Percentiles rank a stretch among this genome's conserved stretches.
Evolutionary conservation across 2,329 filamentous ascomycete genomes (phyloP).

Genomic region (Penicillium sp.): DNA sequence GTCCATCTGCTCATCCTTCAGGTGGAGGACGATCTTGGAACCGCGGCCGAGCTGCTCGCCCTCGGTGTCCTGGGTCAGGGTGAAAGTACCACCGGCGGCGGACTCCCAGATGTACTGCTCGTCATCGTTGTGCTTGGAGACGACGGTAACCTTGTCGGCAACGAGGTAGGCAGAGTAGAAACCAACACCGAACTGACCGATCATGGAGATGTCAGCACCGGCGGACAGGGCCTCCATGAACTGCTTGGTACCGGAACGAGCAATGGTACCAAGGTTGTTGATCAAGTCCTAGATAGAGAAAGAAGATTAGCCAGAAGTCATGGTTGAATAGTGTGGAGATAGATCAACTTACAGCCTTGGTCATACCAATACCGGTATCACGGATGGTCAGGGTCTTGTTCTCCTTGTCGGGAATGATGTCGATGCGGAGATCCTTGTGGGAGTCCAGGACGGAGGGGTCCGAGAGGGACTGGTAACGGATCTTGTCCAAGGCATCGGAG

Average conservation of each 20-base stretch:
- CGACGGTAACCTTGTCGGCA: conserved; percentile 89
- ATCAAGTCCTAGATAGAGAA: conserved; percentile 74
- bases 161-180: conserved; percentile 99
- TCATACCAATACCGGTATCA: conserved; percentile 99
- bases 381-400: conserved; percentile 96
- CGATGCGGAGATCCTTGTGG: conserved; percentile 97
- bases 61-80: conserved; percentile 84
- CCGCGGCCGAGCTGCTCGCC: conserved; percentile 89
- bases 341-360: conserved; percentile 83
- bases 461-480: conserved; percentile 96
- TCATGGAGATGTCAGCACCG: conserved; percentile 99
- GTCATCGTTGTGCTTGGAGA: conserved; percentile 99
- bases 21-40: conserved; percentile 96
- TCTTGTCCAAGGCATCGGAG: conserved; percentile 99
- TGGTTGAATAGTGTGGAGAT: not conserved
- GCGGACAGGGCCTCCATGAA: conserved; percentile 99
- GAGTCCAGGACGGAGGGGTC: conserved; percentile 96
- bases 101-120: conserved; percentile 99
- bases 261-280: conserved; percentile 99
- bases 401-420: conserved; percentile 98
- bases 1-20: conserved; percentile 99
- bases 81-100: conserved; percentile 95
- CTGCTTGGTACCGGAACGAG: conserved; percentile 98
- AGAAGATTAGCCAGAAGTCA: conserved; percentile 12
- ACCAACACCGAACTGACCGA: conserved; percentile 99